Conservation (phyloP, 139 green algal species). For the Micractinium sp. region DNA sequence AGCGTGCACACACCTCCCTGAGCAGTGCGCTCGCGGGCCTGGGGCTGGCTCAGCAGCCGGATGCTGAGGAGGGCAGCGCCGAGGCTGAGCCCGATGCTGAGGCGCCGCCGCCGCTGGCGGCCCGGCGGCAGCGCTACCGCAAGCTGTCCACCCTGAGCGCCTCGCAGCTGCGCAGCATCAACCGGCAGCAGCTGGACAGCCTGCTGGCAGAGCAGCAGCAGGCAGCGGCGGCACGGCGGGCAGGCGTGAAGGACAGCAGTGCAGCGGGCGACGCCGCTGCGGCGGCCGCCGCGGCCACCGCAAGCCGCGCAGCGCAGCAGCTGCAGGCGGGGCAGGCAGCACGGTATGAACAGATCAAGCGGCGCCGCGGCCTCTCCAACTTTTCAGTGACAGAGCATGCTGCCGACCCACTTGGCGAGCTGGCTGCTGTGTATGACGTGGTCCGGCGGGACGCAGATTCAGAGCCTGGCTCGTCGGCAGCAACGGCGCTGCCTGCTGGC, state of each 20-base stretch:
- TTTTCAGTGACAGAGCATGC: slow-evolving; percentile 26
- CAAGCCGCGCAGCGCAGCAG: not conserved
- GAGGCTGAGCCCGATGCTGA: not conserved
- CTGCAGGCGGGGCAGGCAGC: slow-evolving; percentile 4
- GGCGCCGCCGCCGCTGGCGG: not conserved
- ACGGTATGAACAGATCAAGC: slow-evolving; percentile 20
- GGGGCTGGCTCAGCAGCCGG: not conserved
- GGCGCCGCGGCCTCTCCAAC: slow-evolving; percentile 13
- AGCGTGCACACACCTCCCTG: slow-evolving; percentile 24
- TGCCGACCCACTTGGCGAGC: slow-evolving; percentile 1
- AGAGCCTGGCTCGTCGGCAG: not conserved
- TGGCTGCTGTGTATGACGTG: slow-evolving; percentile 34
- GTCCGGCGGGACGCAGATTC: slow-evolving; percentile 14
- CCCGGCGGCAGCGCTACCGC: slow-evolving; percentile 22
- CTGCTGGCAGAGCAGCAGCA: slow-evolving; percentile 9
- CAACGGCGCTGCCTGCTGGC: not conserved
- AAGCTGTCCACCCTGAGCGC: slow-evolving; percentile 42
- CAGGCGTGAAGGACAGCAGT: not conserved
- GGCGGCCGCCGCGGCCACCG: not conserved
- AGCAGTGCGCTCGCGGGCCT: slow-evolving; percentile 5
- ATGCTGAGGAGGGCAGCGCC: not conserved
- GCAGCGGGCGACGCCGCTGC: too few relatives aligned
- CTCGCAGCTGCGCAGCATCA: slow-evolving; percentile 19
- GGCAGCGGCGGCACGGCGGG: not conserved
- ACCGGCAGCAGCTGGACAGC: slow-evolving; percentile 16